Evolutionary conservation across 2,329 filamentous ascomycete species (phyloP).

Genomic region (Madurella mycetomatis): DNA sequence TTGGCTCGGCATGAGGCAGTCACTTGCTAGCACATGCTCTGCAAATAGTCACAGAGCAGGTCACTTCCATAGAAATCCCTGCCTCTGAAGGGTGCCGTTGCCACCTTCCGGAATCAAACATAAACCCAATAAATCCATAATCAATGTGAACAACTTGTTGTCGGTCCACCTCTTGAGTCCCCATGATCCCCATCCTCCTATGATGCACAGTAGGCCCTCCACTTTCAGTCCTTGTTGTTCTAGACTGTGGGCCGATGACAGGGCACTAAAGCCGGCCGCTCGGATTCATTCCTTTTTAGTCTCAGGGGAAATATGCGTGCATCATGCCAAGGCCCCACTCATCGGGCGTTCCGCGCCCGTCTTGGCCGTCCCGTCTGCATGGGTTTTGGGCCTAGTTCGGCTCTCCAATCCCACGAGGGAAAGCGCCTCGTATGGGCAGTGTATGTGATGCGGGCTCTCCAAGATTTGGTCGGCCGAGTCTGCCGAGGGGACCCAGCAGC

Average conservation of each 20-base stretch:
- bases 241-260: not conserved
- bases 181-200: no score
- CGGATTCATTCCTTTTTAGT: not conserved
- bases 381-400: not conserved
- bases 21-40: no score
- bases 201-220: no score
- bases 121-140: no score
- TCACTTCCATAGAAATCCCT: no score
- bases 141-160: no score
- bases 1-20: no score
- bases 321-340: not conserved
- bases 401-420: slow-evolving; percentile 1
- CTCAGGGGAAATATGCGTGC: not conserved
- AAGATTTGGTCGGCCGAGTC: not conserved
- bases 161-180: no score
- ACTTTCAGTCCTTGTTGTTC: no score
- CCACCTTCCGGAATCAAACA: no score
- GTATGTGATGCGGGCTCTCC: not conserved
- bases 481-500: not conserved
- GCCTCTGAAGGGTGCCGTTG: no score
- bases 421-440: not conserved
- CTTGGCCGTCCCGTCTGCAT: not conserved
- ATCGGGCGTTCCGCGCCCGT: not conserved
- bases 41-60: no score
- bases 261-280: not conserved